phyloP scores from a whole-genome alignment of 306 rosid species.

The Cercis canadensis region DNA sequence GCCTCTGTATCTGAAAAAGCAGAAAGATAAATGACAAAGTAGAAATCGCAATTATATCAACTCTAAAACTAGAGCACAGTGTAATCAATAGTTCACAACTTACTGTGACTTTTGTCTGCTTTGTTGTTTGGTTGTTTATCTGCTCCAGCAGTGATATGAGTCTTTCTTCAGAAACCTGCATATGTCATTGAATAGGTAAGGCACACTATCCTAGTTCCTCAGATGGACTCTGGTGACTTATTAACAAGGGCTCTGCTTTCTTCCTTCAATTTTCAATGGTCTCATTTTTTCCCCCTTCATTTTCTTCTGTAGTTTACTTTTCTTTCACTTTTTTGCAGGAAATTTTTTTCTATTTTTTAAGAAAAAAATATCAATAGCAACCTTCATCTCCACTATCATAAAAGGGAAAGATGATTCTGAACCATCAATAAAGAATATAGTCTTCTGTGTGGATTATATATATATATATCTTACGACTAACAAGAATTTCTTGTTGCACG shows the following conservation, averaged over 20 bases:
- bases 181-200: constrained; percentile 27
- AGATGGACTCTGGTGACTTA: neutral
- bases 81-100: constrained; percentile 37
- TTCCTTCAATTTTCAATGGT: too few relatives aligned
- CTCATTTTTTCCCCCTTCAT: too few relatives aligned
- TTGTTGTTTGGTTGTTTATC: constrained; percentile 88
- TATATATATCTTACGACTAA: too few relatives aligned
- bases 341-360: too few relatives aligned
- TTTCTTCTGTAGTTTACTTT: neutral
- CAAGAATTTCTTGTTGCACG: neutral
- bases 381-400: neutral
- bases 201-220: constrained; percentile 20
- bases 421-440: neutral
- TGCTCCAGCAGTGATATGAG: constrained; percentile 95
- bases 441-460: too few relatives aligned
- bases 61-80: neutral
- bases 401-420: constrained; percentile 14
- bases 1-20: constrained; percentile 85
- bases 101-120: constrained; percentile 94
- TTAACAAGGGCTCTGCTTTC: too few relatives aligned
- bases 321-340: constrained; percentile 2
- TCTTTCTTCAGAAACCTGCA: constrained; percentile 90
- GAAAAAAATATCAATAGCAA: too few relatives aligned
- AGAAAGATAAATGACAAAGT: neutral
- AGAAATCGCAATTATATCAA: neutral